Conservation (phyloP, 78 protist species). For the Creolimax fragrantissima region DNA sequence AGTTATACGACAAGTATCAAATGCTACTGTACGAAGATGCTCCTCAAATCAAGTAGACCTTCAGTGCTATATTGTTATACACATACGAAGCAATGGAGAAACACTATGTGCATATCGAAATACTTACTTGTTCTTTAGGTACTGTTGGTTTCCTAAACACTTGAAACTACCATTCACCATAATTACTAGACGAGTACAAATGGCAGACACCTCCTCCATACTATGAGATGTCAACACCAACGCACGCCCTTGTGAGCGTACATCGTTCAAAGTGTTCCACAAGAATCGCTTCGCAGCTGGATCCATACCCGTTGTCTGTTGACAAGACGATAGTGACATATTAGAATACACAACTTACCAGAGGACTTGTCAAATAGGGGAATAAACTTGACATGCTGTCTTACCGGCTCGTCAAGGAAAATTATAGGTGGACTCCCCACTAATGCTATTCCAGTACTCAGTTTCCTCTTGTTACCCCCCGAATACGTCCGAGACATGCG, state of each 20-base stretch:
- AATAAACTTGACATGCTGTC: not conserved
- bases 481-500: not conserved
- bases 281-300: conserved; percentile 50
- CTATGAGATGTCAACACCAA: conserved; percentile 68
- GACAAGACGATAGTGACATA: no score
- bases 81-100: no score
- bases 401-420: conserved; percentile 64
- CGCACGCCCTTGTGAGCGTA: conserved; percentile 6
- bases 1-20: no score
- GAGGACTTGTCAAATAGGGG: not conserved
- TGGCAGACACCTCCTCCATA: conserved; percentile 64
- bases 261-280: conserved; percentile 45
- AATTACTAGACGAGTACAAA: conserved; percentile 54
- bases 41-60: no score
- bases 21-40: no score
- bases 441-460: conserved; percentile 47
- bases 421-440: conserved; percentile 52
- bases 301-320: conserved; percentile 54
- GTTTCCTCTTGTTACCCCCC: conserved; percentile 79
- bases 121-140: conserved; percentile 9
- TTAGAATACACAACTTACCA: not conserved
- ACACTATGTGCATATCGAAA: no score
- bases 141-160: conserved; percentile 13
- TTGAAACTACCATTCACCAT: conserved; percentile 39
- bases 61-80: no score